phyloP scores from a whole-genome alignment of 176 grass and related monocot genomes.

The Phoenix dactylifera region DNA sequence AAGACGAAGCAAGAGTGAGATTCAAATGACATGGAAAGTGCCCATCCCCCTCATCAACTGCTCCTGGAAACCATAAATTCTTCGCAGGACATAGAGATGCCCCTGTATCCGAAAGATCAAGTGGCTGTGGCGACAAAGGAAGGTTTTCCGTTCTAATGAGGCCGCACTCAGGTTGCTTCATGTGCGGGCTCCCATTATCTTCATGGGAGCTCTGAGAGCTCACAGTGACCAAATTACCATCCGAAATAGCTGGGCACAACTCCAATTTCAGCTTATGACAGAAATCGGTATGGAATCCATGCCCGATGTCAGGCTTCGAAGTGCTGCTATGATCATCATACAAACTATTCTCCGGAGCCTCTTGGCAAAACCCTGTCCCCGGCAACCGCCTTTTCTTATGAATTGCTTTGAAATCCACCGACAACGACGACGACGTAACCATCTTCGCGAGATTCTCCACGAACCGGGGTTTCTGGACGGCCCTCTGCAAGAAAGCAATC shows the following conservation, averaged over 20 bases:
- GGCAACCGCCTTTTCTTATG: slow-evolving; percentile 78
- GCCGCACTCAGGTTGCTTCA: slow-evolving; percentile 31
- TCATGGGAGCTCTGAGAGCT: slow-evolving; percentile 59
- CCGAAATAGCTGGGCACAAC: slow-evolving; percentile 45
- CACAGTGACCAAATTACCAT: slow-evolving; percentile 23
- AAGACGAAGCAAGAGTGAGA: slow-evolving; percentile 64
- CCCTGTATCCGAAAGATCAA: slow-evolving; percentile 48
- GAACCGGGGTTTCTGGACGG: slow-evolving; percentile 56
- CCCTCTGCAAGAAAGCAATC: slow-evolving; percentile 68
- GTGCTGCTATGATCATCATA: slow-evolving; percentile 70
- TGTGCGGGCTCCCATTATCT: slow-evolving; percentile 37
- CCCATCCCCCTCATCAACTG: slow-evolving; percentile 22
- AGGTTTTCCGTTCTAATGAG: slow-evolving; percentile 29
- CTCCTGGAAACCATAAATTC: slow-evolving; percentile 23
- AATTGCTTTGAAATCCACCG: slow-evolving; percentile 20
- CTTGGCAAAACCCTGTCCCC: slow-evolving; percentile 25
- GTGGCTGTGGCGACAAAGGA: slow-evolving; percentile 23
- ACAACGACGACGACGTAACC: slow-evolving; percentile 31
- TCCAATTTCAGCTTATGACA: slow-evolving; percentile 77
- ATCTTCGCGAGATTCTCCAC: slow-evolving; percentile 79
- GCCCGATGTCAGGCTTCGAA: slow-evolving; percentile 53
- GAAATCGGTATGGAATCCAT: slow-evolving; percentile 46
- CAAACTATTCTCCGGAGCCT: slow-evolving; percentile 44
- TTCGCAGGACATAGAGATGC: slow-evolving; percentile 46
- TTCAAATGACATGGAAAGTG: slow-evolving; percentile 58